These are phyloP conservation scores for Candida oleophila DNA, from an alignment of 805 yeast genomes.

Conservation along the genomic window DNA sequence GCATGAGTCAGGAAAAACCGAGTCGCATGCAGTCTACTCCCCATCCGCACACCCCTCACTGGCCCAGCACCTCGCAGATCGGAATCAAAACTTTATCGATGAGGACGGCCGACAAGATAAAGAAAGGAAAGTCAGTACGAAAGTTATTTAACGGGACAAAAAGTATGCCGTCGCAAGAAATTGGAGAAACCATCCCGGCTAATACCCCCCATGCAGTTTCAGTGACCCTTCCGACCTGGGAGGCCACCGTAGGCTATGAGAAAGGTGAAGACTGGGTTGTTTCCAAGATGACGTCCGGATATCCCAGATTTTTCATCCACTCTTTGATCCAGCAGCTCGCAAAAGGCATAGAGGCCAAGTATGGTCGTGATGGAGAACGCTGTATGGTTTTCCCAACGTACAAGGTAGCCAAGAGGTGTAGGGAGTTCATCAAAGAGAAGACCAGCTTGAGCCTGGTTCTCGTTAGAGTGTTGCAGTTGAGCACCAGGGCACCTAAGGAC, in stretches of 20 bases:
- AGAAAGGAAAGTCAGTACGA: no score
- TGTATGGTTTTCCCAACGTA: constrained; percentile 78
- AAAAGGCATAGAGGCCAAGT: constrained; percentile 56
- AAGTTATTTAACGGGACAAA: no score
- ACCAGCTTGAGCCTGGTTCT: constrained; percentile 22
- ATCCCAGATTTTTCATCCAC: constrained; percentile 82
- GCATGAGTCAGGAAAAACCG: no score
- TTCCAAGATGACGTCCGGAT: constrained; percentile 76
- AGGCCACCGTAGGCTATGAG: constrained; percentile 87
- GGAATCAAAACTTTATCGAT: no score
- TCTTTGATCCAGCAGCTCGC: constrained; percentile 57
- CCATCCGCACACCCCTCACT: no score
- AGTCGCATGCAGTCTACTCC: no score
- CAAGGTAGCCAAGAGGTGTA: constrained; percentile 76
- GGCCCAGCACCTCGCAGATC: no score
- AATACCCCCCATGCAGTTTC: constrained; percentile 92
- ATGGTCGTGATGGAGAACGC: constrained; percentile 77
- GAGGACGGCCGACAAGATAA: no score
- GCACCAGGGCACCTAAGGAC: constrained; percentile 64
- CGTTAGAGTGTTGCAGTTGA: constrained; percentile 68
- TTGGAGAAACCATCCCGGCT: constrained; percentile 87
- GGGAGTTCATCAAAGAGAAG: constrained; percentile 66
- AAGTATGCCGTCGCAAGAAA: constrained; percentile 37
- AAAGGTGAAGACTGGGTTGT: constrained; percentile 85
- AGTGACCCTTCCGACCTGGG: constrained; percentile 95